phyloP scores from a whole-genome alignment of 2,329 filamentous ascomycete genomes.

The Monilinia fructicola region DNA sequence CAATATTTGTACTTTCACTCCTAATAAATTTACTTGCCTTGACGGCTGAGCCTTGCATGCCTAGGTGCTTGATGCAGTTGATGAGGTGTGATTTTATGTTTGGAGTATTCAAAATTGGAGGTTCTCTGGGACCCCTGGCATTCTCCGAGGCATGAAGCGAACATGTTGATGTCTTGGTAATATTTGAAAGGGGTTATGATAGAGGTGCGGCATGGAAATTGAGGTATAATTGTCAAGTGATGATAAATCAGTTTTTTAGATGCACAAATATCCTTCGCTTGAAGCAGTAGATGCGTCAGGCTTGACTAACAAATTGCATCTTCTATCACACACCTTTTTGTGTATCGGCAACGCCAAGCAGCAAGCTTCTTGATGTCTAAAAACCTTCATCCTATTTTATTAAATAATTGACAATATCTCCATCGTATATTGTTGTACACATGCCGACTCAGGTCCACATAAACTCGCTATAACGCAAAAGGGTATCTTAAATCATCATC shows the following conservation, averaged over 20 bases:
- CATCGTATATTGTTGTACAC: background rate
- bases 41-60: no score
- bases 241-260: background rate
- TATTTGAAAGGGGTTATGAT: background rate
- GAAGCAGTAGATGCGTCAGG: background rate
- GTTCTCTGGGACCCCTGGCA: no score
- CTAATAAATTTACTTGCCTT: no score
- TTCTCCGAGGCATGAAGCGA: no score
- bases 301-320: background rate
- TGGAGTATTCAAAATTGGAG: no score
- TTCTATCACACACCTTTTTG: background rate
- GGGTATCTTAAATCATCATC: slow-evolving; percentile 5
- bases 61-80: no score
- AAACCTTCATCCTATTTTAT: background rate
- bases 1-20: no score
- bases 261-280: background rate
- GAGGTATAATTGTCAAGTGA: background rate
- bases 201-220: background rate
- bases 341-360: background rate
- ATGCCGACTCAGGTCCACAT: background rate
- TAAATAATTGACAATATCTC: background rate
- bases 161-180: no score
- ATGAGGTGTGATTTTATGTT: no score
- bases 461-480: background rate
- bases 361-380: background rate